Evolutionary conservation across 768 basidiomycete species (phyloP).

Genomic region (Serendipita sp.): DNA sequence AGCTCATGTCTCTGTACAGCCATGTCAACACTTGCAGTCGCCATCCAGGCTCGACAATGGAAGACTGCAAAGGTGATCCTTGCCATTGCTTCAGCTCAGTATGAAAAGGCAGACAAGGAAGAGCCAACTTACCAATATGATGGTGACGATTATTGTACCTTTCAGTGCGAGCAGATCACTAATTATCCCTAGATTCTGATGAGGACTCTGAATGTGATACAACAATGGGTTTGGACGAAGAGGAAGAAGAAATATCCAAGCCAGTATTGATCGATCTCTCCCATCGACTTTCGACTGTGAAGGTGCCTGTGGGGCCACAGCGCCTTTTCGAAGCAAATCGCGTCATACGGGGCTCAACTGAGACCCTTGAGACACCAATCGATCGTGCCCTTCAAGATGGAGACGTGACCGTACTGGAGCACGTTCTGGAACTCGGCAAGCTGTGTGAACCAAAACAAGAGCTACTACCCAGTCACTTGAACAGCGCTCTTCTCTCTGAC

Average conservation of each 20-base stretch:
- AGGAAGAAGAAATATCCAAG: conserved; percentile 27
- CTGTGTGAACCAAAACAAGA: conserved; percentile 19
- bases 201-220: conserved; percentile 18
- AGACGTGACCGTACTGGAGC: conserved; percentile 37
- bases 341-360: conserved; percentile 12
- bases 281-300: conserved; percentile 29
- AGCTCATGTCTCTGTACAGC: conserved; percentile 37
- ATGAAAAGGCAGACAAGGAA: conserved; percentile 23
- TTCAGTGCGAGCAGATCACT: no score
- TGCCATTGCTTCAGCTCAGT: conserved; percentile 41
- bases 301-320: conserved; percentile 26
- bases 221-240: conserved; percentile 12
- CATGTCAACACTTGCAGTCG: conserved; percentile 25
- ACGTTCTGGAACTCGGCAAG: conserved; percentile 26
- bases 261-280: conserved; percentile 30
- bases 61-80: conserved; percentile 41
- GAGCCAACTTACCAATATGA: conserved; percentile 22
- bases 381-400: conserved; percentile 26
- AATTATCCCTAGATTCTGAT: conserved; percentile 21
- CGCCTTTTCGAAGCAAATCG: conserved; percentile 19
- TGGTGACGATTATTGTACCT: conserved; percentile 18
- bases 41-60: conserved; percentile 36
- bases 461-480: conserved; percentile 12
- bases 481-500: conserved; percentile 26
- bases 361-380: conserved; percentile 13